Evolutionary conservation across 257 asterid genomes (phyloP), one percentile per base, ranked within the genome.

Genomic region (Petunia secreta): DNA sequence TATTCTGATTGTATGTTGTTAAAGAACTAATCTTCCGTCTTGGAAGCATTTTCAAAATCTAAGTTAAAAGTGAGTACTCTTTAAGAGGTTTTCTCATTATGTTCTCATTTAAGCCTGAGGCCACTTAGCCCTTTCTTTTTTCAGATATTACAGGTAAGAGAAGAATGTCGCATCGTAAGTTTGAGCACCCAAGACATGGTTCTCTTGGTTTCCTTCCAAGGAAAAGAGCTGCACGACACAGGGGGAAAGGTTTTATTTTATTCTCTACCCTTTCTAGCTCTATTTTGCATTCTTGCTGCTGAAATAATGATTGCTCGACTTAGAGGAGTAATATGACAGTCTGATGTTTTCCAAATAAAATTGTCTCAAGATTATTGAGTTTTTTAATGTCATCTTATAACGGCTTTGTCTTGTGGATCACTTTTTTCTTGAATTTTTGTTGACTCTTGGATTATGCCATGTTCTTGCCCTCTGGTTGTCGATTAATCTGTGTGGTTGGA

Each of bases 181-280:
- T 93, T 80, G 98, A 93, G 90, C 98, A 93, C 85, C 98, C 98
- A 8, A 92, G 98, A 55, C 98, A 93, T 63, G 98, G 98, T 8
- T 93, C 98, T 69, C 78, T 93, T 87, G 98, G 97, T 2, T 93
- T 93, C 85, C 94, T 93, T 43, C 98, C 98, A 1, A 85, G 98
- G 50, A 93, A 93, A 69, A 88, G 98, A 82, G 92, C 98, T 3
- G 34, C 92, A 4, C 94, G 96, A 11, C 93, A 90, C 62, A 87
- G 92, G 82, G 98, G 98, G 79, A 93, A 93, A 91, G 98, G 98
- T 93, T 63, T 50, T 2, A 11, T 36, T 53, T 2, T 8, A 4
- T 39, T 7, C 77, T 36, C 14, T 36, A 43, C n/a, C 34, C 8
- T 11, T 34, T 36, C 52, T 25, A 34, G 46, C 13, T 75, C 4